Evolutionary conservation across 2,329 filamentous ascomycete species (phyloP).

Genomic region (Diplodia seriata): DNA sequence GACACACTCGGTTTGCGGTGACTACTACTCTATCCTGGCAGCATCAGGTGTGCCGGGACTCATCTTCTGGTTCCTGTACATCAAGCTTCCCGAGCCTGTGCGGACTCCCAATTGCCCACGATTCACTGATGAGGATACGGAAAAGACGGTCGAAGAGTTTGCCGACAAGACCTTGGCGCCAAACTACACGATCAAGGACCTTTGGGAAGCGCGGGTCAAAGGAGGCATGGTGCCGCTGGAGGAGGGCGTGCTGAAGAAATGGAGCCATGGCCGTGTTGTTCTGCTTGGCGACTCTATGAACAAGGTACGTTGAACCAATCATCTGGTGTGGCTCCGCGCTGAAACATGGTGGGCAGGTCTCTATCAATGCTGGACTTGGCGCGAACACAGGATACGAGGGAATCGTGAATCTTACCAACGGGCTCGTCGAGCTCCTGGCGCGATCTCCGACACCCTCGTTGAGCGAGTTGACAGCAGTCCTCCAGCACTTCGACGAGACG

Average conservation of each 20-base stretch:
- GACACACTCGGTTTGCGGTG: too few species aligned
- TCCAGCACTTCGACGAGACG: background rate
- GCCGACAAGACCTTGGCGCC: constrained; percentile 40
- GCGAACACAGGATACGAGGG: constrained; percentile 16
- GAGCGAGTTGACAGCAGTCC: background rate
- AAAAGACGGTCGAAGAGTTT: constrained; percentile 39
- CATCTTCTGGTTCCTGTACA: constrained; percentile 39
- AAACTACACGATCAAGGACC: constrained; percentile 43
- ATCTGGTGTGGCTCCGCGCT: too few species aligned
- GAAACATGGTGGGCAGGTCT: background rate
- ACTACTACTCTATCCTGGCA: constrained; percentile 23
- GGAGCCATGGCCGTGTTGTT: constrained; percentile 7
- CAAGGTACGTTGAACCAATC: background rate
- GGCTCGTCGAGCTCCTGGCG: background rate
- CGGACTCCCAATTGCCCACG: constrained; percentile 39
- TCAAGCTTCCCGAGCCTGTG: constrained; percentile 34
- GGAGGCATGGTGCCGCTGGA: constrained; percentile 10
- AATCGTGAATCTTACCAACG: background rate
- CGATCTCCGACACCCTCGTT: background rate
- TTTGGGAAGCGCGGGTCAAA: constrained; percentile 41
- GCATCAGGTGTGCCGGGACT: constrained; percentile 34
- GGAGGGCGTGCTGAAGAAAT: constrained; percentile 1
- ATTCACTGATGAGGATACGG: constrained; percentile 40
- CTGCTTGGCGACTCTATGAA: constrained; percentile 1
- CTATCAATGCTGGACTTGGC: constrained; percentile 21